Evolutionary conservation across 257 asterid species (phyloP).

Genomic region (Cruciata laevipes): DNA sequence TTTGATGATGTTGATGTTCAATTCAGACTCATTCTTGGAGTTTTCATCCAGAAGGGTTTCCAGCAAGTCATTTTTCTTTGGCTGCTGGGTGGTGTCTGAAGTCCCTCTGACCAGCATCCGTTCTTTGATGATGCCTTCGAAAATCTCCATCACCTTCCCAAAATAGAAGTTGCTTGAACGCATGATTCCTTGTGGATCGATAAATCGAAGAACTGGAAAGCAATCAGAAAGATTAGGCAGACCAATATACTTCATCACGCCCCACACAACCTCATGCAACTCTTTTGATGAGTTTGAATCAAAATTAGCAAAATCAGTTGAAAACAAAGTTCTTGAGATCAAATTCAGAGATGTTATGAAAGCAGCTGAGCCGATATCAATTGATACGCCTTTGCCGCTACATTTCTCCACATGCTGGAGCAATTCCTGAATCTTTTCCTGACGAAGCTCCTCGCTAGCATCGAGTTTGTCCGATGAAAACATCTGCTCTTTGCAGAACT

Average conservation of each 20-base stretch:
- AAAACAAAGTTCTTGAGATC: constrained; percentile 17
- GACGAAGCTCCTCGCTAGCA: constrained; percentile 20
- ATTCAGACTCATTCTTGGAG: neutral
- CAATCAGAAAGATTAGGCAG: constrained; percentile 6
- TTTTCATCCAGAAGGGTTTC: neutral
- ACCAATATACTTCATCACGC: constrained; percentile 4
- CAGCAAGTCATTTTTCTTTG: neutral
- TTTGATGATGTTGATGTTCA: neutral
- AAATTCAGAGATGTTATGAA: constrained; percentile 23
- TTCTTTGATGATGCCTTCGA: constrained; percentile 18
- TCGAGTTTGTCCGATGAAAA: constrained; percentile 11
- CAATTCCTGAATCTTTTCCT: constrained; percentile 21
- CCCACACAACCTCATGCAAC: constrained; percentile 15
- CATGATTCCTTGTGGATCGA: constrained; percentile 20
- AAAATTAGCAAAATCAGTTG: constrained; percentile 14
- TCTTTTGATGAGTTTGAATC: constrained; percentile 15
- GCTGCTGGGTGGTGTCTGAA: neutral
- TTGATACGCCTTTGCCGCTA: neutral
- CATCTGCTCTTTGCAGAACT: constrained; percentile 19
- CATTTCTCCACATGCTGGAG: constrained; percentile 9
- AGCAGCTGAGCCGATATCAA: constrained; percentile 21
- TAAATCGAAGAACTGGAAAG: constrained; percentile 16
- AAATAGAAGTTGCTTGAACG: neutral
- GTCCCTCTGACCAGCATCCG: constrained; percentile 8
- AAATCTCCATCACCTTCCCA: constrained; percentile 3